A percentile compares a stretch with the other conserved stretches of the same genome.
These are phyloP conservation scores for Corniculantispora saksenae DNA, from an alignment of 2,329 filamentous ascomycete genomes.

Conservation along the genomic window DNA sequence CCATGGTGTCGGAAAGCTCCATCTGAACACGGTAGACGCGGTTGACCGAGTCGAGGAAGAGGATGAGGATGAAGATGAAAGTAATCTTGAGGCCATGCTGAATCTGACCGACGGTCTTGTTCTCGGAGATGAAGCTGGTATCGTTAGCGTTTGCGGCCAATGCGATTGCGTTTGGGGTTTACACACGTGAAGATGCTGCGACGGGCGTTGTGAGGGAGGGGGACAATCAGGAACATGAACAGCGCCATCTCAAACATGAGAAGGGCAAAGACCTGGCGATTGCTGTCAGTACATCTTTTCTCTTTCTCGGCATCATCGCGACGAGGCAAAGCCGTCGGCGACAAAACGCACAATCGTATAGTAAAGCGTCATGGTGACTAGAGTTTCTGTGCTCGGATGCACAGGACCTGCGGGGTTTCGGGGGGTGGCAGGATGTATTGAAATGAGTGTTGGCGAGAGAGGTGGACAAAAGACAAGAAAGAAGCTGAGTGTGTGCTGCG, in stretches of 20 bases:
- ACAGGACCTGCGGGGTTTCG: conserved; percentile 5
- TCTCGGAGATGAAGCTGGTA: conserved; percentile 86
- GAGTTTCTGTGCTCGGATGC: conserved; percentile 8
- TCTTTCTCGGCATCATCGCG: background rate
- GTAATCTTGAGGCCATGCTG: conserved; percentile 99
- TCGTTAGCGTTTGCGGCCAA: conserved; percentile 17
- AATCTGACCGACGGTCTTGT: conserved; percentile 79
- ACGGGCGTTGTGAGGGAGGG: conserved; percentile 83
- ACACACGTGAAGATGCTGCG: conserved; percentile 77
- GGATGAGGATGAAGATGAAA: conserved; percentile 97
- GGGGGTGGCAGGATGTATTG: background rate
- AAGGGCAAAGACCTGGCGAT: conserved; percentile 73
- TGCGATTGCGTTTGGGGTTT: background rate
- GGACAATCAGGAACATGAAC: conserved; percentile 79
- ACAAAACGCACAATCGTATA: conserved; percentile 50
- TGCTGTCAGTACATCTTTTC: conserved; percentile 27
- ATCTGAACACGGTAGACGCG: conserved; percentile 96
- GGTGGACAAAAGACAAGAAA: background rate
- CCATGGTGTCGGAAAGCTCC: conserved; percentile 74
- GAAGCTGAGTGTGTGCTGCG: background rate
- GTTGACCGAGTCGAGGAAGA: conserved; percentile 95
- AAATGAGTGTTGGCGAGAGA: background rate
- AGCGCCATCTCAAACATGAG: conserved; percentile 81
- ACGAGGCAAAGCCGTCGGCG: background rate
- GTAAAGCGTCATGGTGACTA: conserved; percentile 58